Base-by-base conservation (phyloP, 768 basidiomycete genomes). In the Daedaleopsis sinensis region DNA sequence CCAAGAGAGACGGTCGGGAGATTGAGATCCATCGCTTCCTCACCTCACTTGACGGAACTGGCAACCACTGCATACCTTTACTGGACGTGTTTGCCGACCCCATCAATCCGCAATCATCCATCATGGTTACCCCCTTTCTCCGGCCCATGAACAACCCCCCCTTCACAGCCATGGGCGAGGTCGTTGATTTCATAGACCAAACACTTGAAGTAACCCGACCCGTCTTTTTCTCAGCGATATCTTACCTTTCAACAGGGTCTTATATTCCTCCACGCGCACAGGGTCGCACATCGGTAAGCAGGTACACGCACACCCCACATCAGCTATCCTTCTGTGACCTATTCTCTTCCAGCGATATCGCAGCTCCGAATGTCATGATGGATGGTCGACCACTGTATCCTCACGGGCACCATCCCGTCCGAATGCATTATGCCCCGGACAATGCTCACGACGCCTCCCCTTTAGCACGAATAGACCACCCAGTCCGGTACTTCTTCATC, bases 351-450 rank as follows among this genome's bases (percentile, higher is more conserved):
- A 67, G 65, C 13, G 66, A 65, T 32, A 62, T 62, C 49, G 63
- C 63, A 1, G 37, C 61, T 5, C 52, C 55, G 1, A 69, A 69
- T 52, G 58, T 69, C 44, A 67, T 69, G 68, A 67, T 69, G 64
- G 68, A 69, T n/a, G 68, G 59, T 1, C 37, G 58, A 4, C 37
- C 62, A 0, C 23, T 69, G 15, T 69, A 48, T 27, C 68, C 66
- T 1, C 9, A 64, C 1, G 68, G 64, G 5, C 66, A 69, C 39
- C 68, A 69, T 48, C 68, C 68, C 0, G 57, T 76, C 9, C 66
- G 71, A 6, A 64, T 67, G 0, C 64, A 73, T 43, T 71, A 58
- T 39, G 66, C 77, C n/a, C 70, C 71, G 0, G 77, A 79, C 57
- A 74, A 72, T 2, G 60, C 74, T 11, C 69, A 72, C 2, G 58